Evolutionary conservation across 805 yeast genomes (phyloP), one percentile per base, ranked within the genome.

Genomic region (Saccharomycopsis sp.): DNA sequence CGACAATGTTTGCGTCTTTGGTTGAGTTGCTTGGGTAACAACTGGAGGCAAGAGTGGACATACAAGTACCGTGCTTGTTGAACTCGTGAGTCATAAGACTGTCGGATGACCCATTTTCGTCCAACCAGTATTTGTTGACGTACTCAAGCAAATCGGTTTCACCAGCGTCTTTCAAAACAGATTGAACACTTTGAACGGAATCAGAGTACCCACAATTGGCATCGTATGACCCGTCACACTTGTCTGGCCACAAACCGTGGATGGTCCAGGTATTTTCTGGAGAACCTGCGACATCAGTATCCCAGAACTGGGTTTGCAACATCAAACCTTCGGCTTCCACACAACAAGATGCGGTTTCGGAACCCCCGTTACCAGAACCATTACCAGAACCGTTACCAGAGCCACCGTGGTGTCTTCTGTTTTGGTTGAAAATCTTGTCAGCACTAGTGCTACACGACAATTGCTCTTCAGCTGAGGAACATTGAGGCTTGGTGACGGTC

Each of bases 21-120:
- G 15, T 16, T n/a, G 35, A n/a, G 7, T 22, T 20, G 29, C n/a
- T n/a, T 12, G 31, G 12, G 32, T 43, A 43, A 25, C 47, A 43
- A 7, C 30, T 15, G 9, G 16, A 7, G 41, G 70, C 73, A 33
- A 88, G 63, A 1, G 96, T 86, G 37, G 77, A 73, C 69, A 86
- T 77, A 61, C 96, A 88, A 7, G 95, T 86, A 16, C 89, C 96
- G 58, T 88, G 97, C 58, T 88, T 88, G 64, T 88, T 87, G 68
- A 73, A 88, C 60, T 88, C 96, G 59, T 88, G 96, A 27, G 73
- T 68, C 96, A 96, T 88, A 36, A 88, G 62, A 5, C 67, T 53
- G 43, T 73, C 77, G 55, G 80, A 88, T 42, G 70, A 56, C 5
- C 84, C 84, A 35, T 72, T 73, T 52, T 69, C 71, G 52, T 80